Evolutionary conservation across 2,329 filamentous ascomycete genomes (phyloP), one percentile per base, ranked within the genome.

Genomic region (Hymenoscyphus fructigenus): DNA sequence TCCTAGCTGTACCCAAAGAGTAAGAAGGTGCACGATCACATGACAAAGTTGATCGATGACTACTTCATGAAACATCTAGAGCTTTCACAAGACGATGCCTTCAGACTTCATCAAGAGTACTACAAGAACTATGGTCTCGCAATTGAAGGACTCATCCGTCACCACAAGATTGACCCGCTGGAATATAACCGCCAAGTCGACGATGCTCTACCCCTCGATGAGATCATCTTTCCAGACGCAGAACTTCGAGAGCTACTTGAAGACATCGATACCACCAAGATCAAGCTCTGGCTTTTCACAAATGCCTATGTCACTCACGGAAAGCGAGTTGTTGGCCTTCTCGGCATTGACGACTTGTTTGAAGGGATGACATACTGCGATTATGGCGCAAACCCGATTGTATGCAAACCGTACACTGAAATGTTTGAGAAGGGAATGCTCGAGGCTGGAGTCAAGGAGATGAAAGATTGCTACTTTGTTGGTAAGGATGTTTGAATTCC

Each of bases 101-200:
- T 87, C 66, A 85, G 89, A 72, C 86, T 99, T 29, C 95, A 98
- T 78, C 84, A 88, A 77, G 91, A 93, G 72, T 99, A 99, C 81
- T 99, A 98, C 81, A 90, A 88, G 74, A 93, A 91, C 77, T 99
- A 99, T 76, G 95, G 96, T 34, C 86, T 99, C n/a, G 95, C 95
- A 34, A 96, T 99, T 69, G 93, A 98, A 79, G 95, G 95, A 1
- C 85, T 99, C 1, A 92, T 97, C 44, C 88, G 92, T 10, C 91
- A 97, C 78, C 95, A 99, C 80, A 88, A 96, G 78, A 96, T 99
- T 72, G 92, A 98, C 74, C 91, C 95, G 1, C 83, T 99, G 5
- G 93, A 96, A 63, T 99, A 98, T 82, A 99, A 99, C 77, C 80
- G 85, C 69, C 90, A 96, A 78, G 95, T 99, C 14, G 95, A 99